These are phyloP conservation scores for Pseudognaphalium luteoalbum DNA, from an alignment of 129 eudicot genomes.

Conservation along the genomic window DNA sequence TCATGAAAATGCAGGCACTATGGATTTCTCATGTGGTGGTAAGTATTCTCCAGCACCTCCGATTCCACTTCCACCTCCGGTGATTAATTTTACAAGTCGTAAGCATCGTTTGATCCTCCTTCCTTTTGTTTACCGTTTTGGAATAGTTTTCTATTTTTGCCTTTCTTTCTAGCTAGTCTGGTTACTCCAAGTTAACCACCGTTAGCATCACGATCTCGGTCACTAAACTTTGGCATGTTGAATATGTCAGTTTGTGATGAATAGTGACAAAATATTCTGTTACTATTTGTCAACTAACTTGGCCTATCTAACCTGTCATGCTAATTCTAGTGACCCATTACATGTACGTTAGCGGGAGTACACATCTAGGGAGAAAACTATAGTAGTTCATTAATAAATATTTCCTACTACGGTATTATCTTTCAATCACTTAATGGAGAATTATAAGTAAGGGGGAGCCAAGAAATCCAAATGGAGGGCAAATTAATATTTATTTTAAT, in stretches of 20 bases:
- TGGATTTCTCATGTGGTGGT: conserved; percentile 48
- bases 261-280: neutral
- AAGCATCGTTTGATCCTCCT: conserved; percentile 3
- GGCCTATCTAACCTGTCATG: neutral
- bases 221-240: neutral
- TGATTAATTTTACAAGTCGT: conserved; percentile 40
- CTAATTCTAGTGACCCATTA: neutral
- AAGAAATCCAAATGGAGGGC: too few species aligned
- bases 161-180: neutral
- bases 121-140: neutral
- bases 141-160: neutral
- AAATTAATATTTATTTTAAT: too few species aligned
- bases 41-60: conserved; percentile 40
- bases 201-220: too few species aligned
- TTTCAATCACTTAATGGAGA: neutral
- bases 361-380: too few species aligned
- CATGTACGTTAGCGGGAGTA: too few species aligned
- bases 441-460: neutral
- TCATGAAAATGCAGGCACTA: conserved; percentile 27
- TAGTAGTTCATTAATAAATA: too few species aligned
- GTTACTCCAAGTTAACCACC: neutral
- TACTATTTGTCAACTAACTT: too few species aligned
- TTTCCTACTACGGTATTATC: neutral
- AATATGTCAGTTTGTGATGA: neutral
- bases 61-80: neutral